These are phyloP conservation scores for Achaetomiella virescens DNA, from an alignment of 495 filamentous ascomycete species.

Conservation along the genomic window DNA sequence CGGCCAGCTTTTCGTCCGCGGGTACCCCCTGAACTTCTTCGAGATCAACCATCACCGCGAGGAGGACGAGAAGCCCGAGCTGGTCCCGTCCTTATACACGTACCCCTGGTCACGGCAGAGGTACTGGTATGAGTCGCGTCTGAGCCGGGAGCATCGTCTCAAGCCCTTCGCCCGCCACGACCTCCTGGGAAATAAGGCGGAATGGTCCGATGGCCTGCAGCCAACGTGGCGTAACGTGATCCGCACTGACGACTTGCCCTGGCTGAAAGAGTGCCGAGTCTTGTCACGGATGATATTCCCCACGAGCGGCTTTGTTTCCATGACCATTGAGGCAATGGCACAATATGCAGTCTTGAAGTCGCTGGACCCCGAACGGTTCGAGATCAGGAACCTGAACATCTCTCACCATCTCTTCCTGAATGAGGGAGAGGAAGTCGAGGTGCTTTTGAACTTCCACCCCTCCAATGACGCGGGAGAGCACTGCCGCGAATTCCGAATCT, in stretches of 20 bases:
- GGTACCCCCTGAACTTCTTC: constrained; percentile 36
- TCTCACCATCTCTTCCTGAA: constrained; percentile 22
- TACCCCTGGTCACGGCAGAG: constrained; percentile 48
- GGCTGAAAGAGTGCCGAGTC: constrained; percentile 45
- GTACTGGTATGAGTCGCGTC: constrained; percentile 45
- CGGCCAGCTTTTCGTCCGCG: constrained; percentile 36
- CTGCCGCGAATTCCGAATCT: constrained; percentile 34
- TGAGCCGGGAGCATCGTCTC: constrained; percentile 41
- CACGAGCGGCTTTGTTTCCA: constrained; percentile 39
- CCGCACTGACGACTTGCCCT: constrained; percentile 36
- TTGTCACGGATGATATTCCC: constrained; percentile 41
- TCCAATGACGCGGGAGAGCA: background rate
- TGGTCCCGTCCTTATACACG: constrained; percentile 31
- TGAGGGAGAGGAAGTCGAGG: constrained; percentile 27
- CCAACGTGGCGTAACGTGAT: constrained; percentile 49
- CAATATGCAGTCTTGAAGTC: constrained; percentile 25
- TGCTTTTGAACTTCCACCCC: constrained; percentile 23
- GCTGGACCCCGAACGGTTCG: constrained; percentile 18
- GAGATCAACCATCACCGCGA: constrained; percentile 30
- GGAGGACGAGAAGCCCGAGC: constrained; percentile 35
- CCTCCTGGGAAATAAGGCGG: constrained; percentile 39
- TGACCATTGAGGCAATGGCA: constrained; percentile 40
- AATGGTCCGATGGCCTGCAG: constrained; percentile 36
- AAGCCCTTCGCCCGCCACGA: constrained; percentile 43
- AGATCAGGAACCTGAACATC: constrained; percentile 21